Percentiles rank a stretch among this genome's conserved stretches.
Evolutionary conservation across 2,329 filamentous ascomycete species (phyloP).

Genomic region (Aspergillus ibericus): DNA sequence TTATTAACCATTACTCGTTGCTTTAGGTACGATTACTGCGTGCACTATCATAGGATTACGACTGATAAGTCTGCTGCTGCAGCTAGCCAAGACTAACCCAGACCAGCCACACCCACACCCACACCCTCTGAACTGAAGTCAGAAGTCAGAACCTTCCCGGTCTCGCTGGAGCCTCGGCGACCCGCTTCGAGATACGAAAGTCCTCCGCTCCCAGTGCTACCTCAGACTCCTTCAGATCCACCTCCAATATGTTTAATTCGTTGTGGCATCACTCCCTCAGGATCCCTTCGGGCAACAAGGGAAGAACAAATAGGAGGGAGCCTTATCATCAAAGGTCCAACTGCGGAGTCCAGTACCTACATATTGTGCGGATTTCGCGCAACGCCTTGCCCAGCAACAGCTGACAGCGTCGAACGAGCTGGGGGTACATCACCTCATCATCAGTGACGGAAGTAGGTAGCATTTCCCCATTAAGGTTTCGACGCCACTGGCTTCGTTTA

Average conservation of each 20-base stretch:
- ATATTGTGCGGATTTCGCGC: no score
- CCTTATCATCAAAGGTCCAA: no score
- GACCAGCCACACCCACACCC: neutral
- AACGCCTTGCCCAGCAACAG: neutral
- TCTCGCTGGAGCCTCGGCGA: neutral
- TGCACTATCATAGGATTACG: neutral
- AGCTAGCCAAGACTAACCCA: neutral
- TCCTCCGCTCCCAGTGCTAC: no score
- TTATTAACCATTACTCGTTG: slow-evolving; percentile 8
- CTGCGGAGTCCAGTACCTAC: no score
- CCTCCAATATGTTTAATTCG: no score
- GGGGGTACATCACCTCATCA: neutral
- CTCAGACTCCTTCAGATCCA: no score
- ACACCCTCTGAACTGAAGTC: neutral
- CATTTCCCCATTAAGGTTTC: slow-evolving; percentile 4
- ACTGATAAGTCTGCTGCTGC: neutral
- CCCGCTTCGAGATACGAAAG: neutral
- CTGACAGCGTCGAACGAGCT: neutral
- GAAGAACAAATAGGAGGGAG: no score
- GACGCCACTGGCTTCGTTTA: slow-evolving; percentile 1
- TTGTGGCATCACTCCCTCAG: no score
- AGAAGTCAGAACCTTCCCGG: neutral
- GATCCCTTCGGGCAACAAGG: no score
- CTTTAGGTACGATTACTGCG: neutral
- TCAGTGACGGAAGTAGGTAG: neutral